A percentile compares a stretch with the other conserved stretches of the same genome.
Evolutionary conservation across 208 protist genomes (phyloP).

Genomic region (Herpetomonas muscarum): DNA sequence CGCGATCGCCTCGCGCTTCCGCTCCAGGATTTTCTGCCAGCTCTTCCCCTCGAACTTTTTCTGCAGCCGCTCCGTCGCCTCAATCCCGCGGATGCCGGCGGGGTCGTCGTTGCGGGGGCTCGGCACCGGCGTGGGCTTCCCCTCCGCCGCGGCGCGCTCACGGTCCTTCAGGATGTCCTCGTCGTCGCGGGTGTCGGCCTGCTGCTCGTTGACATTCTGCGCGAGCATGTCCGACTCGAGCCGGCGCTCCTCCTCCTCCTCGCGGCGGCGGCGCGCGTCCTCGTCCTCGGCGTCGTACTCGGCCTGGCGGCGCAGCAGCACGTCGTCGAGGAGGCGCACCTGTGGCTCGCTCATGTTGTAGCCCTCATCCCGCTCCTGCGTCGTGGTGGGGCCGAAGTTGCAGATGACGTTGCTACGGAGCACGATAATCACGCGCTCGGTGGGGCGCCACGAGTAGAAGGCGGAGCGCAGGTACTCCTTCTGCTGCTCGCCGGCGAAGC

Average conservation of each 20-base stretch:
- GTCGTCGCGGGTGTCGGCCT: constrained; percentile 16
- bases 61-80: constrained; percentile 24
- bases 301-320: constrained; percentile 31
- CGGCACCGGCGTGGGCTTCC: constrained; percentile 18
- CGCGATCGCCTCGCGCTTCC: constrained; percentile 49
- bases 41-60: constrained; percentile 48
- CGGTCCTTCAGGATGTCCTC: constrained; percentile 31
- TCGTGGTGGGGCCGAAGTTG: constrained; percentile 44
- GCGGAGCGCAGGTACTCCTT: constrained; percentile 75
- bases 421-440: constrained; percentile 63
- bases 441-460: constrained; percentile 74
- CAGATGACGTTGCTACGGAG: constrained; percentile 63
- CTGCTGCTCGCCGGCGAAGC: constrained; percentile 63
- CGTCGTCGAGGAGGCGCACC: constrained; percentile 56
- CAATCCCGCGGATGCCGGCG: background rate
- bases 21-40: constrained; percentile 65
- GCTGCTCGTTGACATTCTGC: constrained; percentile 18
- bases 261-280: constrained; percentile 13
- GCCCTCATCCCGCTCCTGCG: constrained; percentile 30
- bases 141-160: constrained; percentile 23
- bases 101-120: constrained; percentile 5
- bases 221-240: constrained; percentile 47
- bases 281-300: constrained; percentile 23
- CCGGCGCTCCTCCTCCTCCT: constrained; percentile 13
- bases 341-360: constrained; percentile 58